A percentile compares a stretch with the other conserved stretches of the same genome.
phyloP scores from a whole-genome alignment of 163 green algal genomes.

The Scenedesmus sp. region DNA sequence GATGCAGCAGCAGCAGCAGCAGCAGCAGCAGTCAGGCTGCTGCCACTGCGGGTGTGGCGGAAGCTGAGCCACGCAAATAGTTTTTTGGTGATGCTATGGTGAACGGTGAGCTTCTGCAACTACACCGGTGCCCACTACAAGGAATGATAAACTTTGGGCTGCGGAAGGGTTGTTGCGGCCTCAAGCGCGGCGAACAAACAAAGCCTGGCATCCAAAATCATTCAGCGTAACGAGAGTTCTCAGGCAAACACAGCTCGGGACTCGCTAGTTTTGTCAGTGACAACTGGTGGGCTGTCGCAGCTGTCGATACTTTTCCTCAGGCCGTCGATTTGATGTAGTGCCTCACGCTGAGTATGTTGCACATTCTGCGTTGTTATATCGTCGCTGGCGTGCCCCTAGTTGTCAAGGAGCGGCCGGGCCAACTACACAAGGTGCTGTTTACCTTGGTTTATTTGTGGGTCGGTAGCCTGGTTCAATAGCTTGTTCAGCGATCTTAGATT shows the following conservation, averaged over 20 bases:
- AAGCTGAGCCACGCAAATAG: not conserved
- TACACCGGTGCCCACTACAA: not conserved
- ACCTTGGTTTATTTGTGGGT: not conserved
- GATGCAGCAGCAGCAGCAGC: not conserved
- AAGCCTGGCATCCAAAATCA: not conserved
- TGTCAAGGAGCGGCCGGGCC: not conserved
- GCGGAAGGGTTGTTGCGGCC: not conserved
- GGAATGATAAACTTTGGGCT: not conserved
- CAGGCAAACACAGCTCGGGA: not conserved
- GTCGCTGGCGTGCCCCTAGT: not conserved
- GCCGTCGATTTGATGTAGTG: not conserved
- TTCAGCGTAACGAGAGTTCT: not conserved
- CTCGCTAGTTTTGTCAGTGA: not conserved
- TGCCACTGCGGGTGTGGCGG: not conserved
- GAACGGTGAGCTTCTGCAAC: too few relatives aligned
- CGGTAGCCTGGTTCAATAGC: not conserved
- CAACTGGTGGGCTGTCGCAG: not conserved
- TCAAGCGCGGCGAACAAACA: not conserved
- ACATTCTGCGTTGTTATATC: not conserved
- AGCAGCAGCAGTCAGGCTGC: constrained; percentile 13
- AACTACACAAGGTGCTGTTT: not conserved
- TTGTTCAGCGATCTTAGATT: not conserved
- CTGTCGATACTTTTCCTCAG: not conserved
- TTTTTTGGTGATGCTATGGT: too few relatives aligned
- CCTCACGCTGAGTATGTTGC: not conserved